These are phyloP conservation scores for Trichopus zeylanicus DNA, from an alignment of 116 monocot species.

Conservation along the genomic window DNA sequence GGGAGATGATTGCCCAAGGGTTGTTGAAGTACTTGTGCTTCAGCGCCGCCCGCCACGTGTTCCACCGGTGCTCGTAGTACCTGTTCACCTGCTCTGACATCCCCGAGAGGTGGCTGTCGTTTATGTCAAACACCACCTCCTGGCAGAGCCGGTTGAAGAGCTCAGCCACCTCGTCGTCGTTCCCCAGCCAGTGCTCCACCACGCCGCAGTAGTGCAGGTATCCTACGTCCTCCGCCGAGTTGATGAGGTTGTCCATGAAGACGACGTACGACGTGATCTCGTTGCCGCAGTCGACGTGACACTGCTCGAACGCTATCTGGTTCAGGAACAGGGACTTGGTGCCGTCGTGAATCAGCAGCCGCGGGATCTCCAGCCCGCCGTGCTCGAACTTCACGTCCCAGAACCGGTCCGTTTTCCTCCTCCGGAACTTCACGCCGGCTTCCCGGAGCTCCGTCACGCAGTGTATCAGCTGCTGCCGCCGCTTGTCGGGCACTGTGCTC, in stretches of 20 bases:
- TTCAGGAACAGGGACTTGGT: constrained; percentile 71
- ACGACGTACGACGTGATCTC: constrained; percentile 72
- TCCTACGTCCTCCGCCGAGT: constrained; percentile 56
- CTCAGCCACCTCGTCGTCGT: constrained; percentile 62
- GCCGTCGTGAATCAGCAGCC: constrained; percentile 67
- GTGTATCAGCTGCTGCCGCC: constrained; percentile 59
- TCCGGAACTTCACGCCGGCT: constrained; percentile 54
- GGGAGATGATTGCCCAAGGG: constrained; percentile 45
- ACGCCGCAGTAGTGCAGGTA: constrained; percentile 63
- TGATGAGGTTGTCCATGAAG: constrained; percentile 81
- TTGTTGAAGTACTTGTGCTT: constrained; percentile 51
- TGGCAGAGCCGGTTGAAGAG: constrained; percentile 69
- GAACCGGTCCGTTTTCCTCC: constrained; percentile 43
- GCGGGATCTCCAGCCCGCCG: constrained; percentile 57
- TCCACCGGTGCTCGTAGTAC: constrained; percentile 58
- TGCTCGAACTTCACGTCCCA: constrained; percentile 66
- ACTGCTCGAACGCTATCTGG: constrained; percentile 90
- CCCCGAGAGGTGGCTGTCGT: constrained; percentile 53
- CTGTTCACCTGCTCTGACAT: constrained; percentile 58
- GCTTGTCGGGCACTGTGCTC: constrained; percentile 31
- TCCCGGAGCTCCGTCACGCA: constrained; percentile 60
- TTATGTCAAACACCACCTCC: constrained; percentile 69
- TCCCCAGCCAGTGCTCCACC: constrained; percentile 82
- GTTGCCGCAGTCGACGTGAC: constrained; percentile 47
- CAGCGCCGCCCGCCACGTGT: constrained; percentile 40